Conservation (phyloP, 2,329 filamentous ascomycete genomes). For the Diatrype stigma region DNA sequence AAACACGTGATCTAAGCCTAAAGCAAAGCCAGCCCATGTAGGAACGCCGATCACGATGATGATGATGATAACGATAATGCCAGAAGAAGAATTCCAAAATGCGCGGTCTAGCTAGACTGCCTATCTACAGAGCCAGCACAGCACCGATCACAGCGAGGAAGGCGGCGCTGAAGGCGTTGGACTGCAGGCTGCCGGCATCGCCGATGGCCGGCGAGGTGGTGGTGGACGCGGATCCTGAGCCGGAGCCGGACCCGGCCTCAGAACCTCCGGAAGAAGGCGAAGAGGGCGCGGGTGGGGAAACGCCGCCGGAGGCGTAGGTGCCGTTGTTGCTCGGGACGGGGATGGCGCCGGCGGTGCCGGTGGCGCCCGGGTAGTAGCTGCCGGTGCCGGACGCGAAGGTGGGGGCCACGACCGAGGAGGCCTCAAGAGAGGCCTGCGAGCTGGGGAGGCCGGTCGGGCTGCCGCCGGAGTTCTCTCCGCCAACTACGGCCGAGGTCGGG, state of each 20-base stretch:
- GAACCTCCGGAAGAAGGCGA: too few species aligned
- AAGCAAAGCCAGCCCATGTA: too few species aligned
- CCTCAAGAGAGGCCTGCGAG: conserved; percentile 21
- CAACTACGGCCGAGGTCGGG: too few species aligned
- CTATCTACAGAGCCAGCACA: conserved; percentile 4
- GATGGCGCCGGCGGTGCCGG: conserved; percentile 2
- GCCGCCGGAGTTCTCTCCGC: conserved; percentile 19
- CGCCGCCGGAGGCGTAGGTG: not conserved
- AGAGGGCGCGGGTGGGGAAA: not conserved
- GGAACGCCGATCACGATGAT: too few species aligned
- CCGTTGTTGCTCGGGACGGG: not conserved
- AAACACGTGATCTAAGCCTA: too few species aligned
- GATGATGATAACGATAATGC: too few species aligned
- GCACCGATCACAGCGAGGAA: conserved; percentile 8
- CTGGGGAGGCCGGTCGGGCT: conserved; percentile 19
- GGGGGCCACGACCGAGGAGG: conserved; percentile 16
- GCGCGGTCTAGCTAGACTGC: too few species aligned
- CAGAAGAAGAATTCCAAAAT: not conserved
- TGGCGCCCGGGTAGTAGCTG: conserved; percentile 8
- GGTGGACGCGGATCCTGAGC: too few species aligned
- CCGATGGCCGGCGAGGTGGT: not conserved
- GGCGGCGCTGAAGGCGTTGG: conserved; percentile 4
- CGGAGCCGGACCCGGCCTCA: too few species aligned
- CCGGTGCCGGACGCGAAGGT: conserved; percentile 8
- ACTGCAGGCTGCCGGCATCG: conserved; percentile 2